A percentile compares a stretch with the other conserved stretches of the same genome.
These are phyloP conservation scores for Phaseolus lunatus DNA, from an alignment of 306 rosid species.

Conservation along the genomic window DNA sequence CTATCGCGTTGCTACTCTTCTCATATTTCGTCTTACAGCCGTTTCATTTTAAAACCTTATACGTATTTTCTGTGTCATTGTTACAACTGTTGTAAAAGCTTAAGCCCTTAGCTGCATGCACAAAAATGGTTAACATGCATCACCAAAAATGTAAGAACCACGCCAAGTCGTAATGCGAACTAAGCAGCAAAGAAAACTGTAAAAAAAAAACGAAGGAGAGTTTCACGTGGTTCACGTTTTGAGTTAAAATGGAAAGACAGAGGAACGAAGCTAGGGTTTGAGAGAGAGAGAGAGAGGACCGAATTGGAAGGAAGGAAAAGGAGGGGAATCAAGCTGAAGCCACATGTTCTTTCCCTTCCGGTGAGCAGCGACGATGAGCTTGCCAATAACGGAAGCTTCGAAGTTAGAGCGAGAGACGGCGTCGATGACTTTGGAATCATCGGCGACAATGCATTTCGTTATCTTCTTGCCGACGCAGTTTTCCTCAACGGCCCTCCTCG, in stretches of 20 bases:
- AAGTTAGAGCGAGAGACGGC: slow-evolving; percentile 75
- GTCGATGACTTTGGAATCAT: slow-evolving; percentile 87
- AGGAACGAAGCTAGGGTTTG: slow-evolving; percentile 51
- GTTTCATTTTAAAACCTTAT: neutral
- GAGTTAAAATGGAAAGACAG: neutral
- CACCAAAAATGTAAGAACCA: neutral
- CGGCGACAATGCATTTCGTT: slow-evolving; percentile 62
- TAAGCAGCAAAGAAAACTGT: neutral
- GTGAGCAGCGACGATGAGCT: slow-evolving; percentile 71
- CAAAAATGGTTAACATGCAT: neutral
- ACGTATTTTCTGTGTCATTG: neutral
- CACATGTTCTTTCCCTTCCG: slow-evolving; percentile 97
- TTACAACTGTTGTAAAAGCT: neutral
- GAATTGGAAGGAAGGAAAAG: slow-evolving; percentile 94
- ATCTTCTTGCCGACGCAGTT: slow-evolving; percentile 85
- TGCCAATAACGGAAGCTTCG: slow-evolving; percentile 76
- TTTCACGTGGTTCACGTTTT: neutral
- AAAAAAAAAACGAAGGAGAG: neutral
- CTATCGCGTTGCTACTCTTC: neutral
- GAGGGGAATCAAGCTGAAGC: slow-evolving; percentile 90
- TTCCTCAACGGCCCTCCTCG: slow-evolving; percentile 82
- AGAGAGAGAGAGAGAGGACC: slow-evolving; percentile 50
- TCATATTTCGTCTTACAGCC: neutral
- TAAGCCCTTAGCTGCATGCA: neutral
- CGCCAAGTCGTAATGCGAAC: neutral